Conservation (phyloP, 1,284 basidiomycete species). For the Cutaneotrichosporon arboriforme region DNA sequence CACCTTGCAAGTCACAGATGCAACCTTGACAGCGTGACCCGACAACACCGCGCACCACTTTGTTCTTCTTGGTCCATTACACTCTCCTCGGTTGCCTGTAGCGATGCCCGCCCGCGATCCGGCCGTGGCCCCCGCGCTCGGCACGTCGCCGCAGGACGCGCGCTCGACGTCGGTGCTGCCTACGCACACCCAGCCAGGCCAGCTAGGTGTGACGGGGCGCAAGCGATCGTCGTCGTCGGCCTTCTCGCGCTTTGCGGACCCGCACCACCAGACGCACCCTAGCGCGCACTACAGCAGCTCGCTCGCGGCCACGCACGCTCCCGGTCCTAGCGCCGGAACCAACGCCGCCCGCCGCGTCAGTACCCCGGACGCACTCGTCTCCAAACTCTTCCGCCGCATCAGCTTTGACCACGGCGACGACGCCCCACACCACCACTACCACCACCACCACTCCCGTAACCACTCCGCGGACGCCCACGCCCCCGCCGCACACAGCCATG, state of each 20-base stretch:
- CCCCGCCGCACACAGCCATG: not conserved
- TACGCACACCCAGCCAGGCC: slow-evolving; percentile 8
- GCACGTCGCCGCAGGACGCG: slow-evolving; percentile 12
- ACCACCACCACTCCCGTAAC: too few relatives aligned
- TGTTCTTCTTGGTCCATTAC: too few relatives aligned
- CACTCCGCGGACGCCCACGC: not conserved
- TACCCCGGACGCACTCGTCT: slow-evolving; percentile 5
- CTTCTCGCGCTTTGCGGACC: slow-evolving; percentile 14
- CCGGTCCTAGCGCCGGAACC: not conserved
- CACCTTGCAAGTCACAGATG: too few relatives aligned
- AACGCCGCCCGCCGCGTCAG: slow-evolving; percentile 5
- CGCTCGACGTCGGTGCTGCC: slow-evolving; percentile 8
- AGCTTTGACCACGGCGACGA: not conserved
- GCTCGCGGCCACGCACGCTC: not conserved
- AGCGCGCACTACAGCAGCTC: not conserved
- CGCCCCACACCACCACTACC: not conserved
- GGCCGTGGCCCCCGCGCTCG: slow-evolving; percentile 23
- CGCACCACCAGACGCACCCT: not conserved
- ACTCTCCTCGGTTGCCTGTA: not conserved
- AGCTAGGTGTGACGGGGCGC: not conserved
- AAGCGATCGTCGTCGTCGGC: slow-evolving; percentile 20
- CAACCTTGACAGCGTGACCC: too few relatives aligned
- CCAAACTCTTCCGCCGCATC: slow-evolving; percentile 8
- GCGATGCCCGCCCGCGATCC: slow-evolving; percentile 41
- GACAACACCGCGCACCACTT: too few relatives aligned